Percentiles rank a stretch among this genome's conserved stretches.
These are phyloP conservation scores for Micromonas pusilla DNA, from an alignment of 139 green algal genomes.

Conservation along the genomic window DNA sequence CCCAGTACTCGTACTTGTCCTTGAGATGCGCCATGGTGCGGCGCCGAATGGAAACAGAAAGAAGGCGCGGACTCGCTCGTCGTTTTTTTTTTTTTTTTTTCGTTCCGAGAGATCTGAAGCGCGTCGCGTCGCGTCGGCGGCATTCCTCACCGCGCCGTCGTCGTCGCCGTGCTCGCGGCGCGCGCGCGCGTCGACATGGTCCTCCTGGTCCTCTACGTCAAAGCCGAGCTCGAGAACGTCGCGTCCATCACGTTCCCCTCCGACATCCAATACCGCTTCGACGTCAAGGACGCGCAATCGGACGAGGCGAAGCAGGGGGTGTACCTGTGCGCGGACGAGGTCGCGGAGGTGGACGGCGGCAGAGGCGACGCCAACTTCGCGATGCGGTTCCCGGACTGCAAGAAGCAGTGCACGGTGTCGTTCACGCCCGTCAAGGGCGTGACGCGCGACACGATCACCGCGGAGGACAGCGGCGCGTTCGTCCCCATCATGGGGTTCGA, in stretches of 20 bases:
- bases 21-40: no score
- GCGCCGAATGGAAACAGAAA: no score
- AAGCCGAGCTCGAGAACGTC: constrained; percentile 60
- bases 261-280: not conserved
- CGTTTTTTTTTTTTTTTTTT: no score
- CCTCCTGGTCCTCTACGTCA: constrained; percentile 54
- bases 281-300: constrained; percentile 58
- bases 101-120: no score
- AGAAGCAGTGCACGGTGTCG: constrained; percentile 45
- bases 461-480: constrained; percentile 52
- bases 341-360: constrained; percentile 52
- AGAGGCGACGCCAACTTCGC: constrained; percentile 64
- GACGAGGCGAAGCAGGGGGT: constrained; percentile 51
- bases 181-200: constrained; percentile 26
- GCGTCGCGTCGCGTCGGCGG: no score
- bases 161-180: no score
- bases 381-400: constrained; percentile 50
- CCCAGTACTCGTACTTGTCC: no score
- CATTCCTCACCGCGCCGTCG: not conserved
- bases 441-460: constrained; percentile 30
- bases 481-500: constrained; percentile 72
- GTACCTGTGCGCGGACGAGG: constrained; percentile 40
- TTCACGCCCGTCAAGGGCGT: constrained; percentile 56
- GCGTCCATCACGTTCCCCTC: constrained; percentile 42
- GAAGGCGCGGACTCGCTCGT: no score